phyloP scores from a whole-genome alignment of 2,329 filamentous ascomycete genomes.

The Neofusicoccum ribis region DNA sequence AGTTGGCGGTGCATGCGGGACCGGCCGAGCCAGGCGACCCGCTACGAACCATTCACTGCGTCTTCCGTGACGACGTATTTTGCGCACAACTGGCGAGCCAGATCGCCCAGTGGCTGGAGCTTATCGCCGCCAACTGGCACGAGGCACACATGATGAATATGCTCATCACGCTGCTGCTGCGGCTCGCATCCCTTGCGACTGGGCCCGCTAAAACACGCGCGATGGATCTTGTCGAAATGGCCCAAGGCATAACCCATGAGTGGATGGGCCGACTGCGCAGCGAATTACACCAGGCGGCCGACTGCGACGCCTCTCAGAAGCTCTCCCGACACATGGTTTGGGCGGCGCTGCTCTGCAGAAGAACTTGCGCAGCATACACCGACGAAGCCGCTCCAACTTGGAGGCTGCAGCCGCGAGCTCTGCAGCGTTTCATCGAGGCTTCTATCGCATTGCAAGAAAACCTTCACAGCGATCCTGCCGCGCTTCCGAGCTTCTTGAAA shows the following conservation, averaged over 20 bases:
- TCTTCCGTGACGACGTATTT: constrained; percentile 54
- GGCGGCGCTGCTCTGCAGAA: constrained; percentile 58
- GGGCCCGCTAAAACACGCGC: not conserved
- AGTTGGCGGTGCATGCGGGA: constrained; percentile 58
- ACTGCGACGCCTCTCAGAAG: constrained; percentile 41
- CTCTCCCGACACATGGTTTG: constrained; percentile 51
- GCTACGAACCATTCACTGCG: constrained; percentile 50
- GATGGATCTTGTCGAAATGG: constrained; percentile 40
- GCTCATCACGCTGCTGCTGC: constrained; percentile 53
- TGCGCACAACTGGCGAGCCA: constrained; percentile 51
- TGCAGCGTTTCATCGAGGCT: constrained; percentile 39
- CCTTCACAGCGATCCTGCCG: constrained; percentile 37
- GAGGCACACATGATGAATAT: constrained; percentile 61
- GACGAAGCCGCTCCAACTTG: not conserved
- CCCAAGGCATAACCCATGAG: constrained; percentile 44
- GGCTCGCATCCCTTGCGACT: constrained; percentile 36
- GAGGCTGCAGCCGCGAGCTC: constrained; percentile 9
- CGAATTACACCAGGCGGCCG: constrained; percentile 45
- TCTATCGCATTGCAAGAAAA: constrained; percentile 53
- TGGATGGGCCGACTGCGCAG: constrained; percentile 54
- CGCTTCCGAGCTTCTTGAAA: constrained; percentile 36
- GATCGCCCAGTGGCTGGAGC: constrained; percentile 46
- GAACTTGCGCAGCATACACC: constrained; percentile 40
- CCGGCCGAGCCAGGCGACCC: constrained; percentile 38
- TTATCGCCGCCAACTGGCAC: constrained; percentile 58